These are phyloP conservation scores for Aspergillus sp. DNA, from an alignment of 2,329 filamentous ascomycete genomes.

Conservation along the genomic window DNA sequence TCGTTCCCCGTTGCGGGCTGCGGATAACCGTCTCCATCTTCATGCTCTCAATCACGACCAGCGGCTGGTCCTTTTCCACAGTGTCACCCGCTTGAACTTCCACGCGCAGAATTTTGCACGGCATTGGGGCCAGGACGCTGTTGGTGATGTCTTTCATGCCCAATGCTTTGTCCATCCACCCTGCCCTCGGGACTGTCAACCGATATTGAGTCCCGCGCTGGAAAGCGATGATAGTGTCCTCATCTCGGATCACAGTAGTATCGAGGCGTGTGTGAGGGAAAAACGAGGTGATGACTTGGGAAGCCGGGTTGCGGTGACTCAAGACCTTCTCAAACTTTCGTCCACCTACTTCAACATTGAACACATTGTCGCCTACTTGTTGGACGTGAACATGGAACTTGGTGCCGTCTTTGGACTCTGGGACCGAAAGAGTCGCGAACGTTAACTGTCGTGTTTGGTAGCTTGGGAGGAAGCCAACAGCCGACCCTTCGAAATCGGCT, in stretches of 20 bases:
- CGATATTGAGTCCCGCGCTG: constrained; percentile 59
- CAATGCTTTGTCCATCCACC: constrained; percentile 83
- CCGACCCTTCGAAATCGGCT: constrained; percentile 25
- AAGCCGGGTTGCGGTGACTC: constrained; percentile 41
- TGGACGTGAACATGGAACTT: constrained; percentile 46
- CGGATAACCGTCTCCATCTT: constrained; percentile 86
- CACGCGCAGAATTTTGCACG: constrained; percentile 89
- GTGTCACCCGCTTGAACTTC: constrained; percentile 76
- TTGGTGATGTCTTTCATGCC: constrained; percentile 76
- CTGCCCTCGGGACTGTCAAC: constrained; percentile 54
- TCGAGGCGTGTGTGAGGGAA: constrained; percentile 77
- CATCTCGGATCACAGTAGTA: constrained; percentile 64
- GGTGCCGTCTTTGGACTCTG: constrained; percentile 34
- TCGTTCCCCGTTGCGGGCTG: constrained; percentile 66
- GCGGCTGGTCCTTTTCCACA: constrained; percentile 78
- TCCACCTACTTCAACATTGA: constrained; percentile 47
- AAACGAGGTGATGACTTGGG: constrained; percentile 63
- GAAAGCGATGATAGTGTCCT: constrained; percentile 65
- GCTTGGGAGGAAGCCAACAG: constrained; percentile 57
- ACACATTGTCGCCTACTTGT: constrained; percentile 44
- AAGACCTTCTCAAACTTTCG: constrained; percentile 40
- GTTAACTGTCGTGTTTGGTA: constrained; percentile 61
- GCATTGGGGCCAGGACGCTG: constrained; percentile 90
- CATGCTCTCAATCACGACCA: constrained; percentile 90
- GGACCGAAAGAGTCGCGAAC: constrained; percentile 45